These are phyloP conservation scores for Physaria fendleri DNA, from an alignment of 345 rosid genomes.

Conservation along the genomic window DNA sequence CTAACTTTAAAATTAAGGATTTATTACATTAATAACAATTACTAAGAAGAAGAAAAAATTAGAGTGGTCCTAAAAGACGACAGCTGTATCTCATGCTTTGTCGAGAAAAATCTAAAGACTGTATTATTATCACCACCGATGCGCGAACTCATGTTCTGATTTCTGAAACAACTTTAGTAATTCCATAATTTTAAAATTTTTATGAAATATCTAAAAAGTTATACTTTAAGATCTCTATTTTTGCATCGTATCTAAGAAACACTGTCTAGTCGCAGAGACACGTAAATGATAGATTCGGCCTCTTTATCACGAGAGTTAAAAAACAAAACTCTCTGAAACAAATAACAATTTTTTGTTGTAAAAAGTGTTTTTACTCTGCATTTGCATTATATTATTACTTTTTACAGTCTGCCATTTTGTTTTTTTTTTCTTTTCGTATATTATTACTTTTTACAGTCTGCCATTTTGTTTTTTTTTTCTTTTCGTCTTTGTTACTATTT, in stretches of 20 bases:
- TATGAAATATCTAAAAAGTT: no score
- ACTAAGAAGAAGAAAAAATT: neutral
- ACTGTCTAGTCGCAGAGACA: constrained; percentile 30
- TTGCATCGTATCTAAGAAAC: constrained; percentile 29
- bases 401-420: constrained; percentile 23
- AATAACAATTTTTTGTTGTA: constrained; percentile 11
- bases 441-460: constrained; percentile 26
- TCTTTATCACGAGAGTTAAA: constrained; percentile 31
- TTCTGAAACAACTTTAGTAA: no score
- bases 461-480: constrained; percentile 3
- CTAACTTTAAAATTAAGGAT: neutral
- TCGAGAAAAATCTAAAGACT: constrained; percentile 26
- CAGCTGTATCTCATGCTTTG: constrained; percentile 35
- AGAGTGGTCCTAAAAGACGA: constrained; percentile 33
- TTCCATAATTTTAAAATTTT: no score
- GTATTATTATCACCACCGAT: neutral
- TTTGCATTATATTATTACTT: constrained; percentile 4
- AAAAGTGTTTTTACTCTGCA: constrained; percentile 19
- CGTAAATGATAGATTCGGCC: constrained; percentile 31
- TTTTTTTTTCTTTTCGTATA: neutral
- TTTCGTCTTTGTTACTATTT: constrained; percentile 29
- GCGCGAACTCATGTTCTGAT: no score
- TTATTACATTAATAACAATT: neutral
- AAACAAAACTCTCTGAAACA: constrained; percentile 19
- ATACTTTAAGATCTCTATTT: constrained; percentile 15